These are phyloP conservation scores for Rhypophila decipiens DNA, from an alignment of 495 filamentous ascomycete species.

Conservation along the genomic window DNA sequence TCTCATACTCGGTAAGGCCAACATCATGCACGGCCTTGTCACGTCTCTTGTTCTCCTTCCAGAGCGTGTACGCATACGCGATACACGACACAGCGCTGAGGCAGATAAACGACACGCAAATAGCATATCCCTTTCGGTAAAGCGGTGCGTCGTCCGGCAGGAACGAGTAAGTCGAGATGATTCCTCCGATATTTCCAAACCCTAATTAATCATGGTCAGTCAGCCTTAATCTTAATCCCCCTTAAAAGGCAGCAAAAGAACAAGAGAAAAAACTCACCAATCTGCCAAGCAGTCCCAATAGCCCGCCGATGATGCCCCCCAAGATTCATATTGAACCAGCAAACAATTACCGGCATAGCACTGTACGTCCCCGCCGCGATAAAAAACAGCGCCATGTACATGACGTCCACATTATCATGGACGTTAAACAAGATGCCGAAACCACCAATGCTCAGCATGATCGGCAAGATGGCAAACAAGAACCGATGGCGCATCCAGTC, in stretches of 20 bases:
- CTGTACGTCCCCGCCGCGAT: conserved; percentile 58
- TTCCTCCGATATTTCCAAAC: conserved; percentile 92
- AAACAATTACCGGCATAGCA: conserved; percentile 78
- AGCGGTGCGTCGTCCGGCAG: conserved; percentile 60
- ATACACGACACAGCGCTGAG: conserved; percentile 56
- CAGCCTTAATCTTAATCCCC: background rate
- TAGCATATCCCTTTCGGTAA: conserved; percentile 69
- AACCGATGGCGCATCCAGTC: conserved; percentile 71
- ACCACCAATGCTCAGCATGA: conserved; percentile 59
- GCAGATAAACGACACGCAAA: conserved; percentile 69
- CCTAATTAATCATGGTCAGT: conserved; percentile 18
- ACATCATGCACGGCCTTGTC: conserved; percentile 45
- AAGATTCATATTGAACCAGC: conserved; percentile 93
- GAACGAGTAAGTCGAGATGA: conserved; percentile 85
- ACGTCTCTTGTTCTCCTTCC: conserved; percentile 60
- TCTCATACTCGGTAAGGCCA: conserved; percentile 63
- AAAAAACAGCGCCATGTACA: conserved; percentile 73
- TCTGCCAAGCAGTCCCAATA: conserved; percentile 82
- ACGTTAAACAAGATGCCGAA: conserved; percentile 66
- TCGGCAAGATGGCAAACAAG: conserved; percentile 60
- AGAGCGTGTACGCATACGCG: conserved; percentile 54
- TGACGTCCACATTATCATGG: conserved; percentile 44
- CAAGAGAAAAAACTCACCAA: conserved; percentile 35
- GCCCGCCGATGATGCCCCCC: conserved; percentile 78
- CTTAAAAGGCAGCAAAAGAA: too few species aligned